Evolutionary conservation across 139 green algal genomes (phyloP), one percentile per base, ranked within the genome.

Genomic region (Chlorella sp.): DNA sequence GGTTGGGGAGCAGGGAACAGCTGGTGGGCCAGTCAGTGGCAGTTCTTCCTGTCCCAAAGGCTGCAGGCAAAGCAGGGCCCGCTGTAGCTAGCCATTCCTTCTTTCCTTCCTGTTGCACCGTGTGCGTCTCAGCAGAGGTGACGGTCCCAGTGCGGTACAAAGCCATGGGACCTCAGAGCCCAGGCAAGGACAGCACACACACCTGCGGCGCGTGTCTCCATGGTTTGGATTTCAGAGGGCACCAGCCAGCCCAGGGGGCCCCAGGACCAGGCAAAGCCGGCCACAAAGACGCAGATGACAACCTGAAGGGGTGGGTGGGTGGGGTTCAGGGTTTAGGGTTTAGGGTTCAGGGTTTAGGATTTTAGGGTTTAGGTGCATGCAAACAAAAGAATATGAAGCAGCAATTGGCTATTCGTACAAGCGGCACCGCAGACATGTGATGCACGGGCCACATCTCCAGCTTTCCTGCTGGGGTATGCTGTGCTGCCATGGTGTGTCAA

Each of bases 241-340:
- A 96, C 93, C 84, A 97, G 89, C 95, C 95, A 97, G 57, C 90
- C 94, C 77, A 97, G 93, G 12, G 95, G 95, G 39, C 94, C 94
- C 95, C 94, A 97, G 4, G 90, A 94, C 94, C 83, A 48, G 95
- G 88, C 80, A 91, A 95, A 80, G 30, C 91, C 93, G n/a, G 93
- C 86, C 37, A 97, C 95, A 84, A 94, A 97, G 61, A 97, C 76
- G 90, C 94, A 97, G 89, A 97, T 96, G 40, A 96, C 81, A 18
- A 94, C 91, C 30, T 97, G 85, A 15, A 95, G 81, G 34, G 78
- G 86, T 64, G 92, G 21, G 92, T 71, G 91, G 84, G 30, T 39
- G 75, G 34, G 77, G 85, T 14, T 89, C 73, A 28, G 89, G 79
- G 26, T n/a, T n/a, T n/a, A n/a, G 73, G 79, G 22, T 36, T 30